Evolutionary conservation across 768 basidiomycete genomes (phyloP).

Genomic region (Coprinellus micaceus): DNA sequence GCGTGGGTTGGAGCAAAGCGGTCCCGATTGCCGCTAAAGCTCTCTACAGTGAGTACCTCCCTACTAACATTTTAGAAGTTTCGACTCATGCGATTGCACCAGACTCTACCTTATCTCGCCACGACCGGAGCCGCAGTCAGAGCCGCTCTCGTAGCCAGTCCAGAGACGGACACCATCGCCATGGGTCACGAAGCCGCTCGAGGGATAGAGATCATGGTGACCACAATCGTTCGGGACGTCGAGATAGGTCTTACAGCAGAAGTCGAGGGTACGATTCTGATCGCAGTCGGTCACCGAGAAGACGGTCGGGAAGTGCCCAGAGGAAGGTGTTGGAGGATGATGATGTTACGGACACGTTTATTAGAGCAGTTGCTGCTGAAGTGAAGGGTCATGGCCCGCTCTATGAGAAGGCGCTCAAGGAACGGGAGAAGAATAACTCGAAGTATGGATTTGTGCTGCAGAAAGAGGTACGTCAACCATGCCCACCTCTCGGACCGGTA

Average conservation of each 20-base stretch:
- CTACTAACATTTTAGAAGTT: not conserved
- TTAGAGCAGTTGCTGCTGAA: slow-evolving; percentile 82
- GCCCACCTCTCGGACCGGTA: slow-evolving; percentile 3
- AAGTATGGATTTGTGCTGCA: slow-evolving; percentile 77
- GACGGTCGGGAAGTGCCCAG: slow-evolving; percentile 50
- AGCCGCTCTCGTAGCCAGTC: slow-evolving; percentile 38
- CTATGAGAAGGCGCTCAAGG: slow-evolving; percentile 71
- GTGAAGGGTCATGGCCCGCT: slow-evolving; percentile 75
- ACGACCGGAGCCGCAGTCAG: slow-evolving; percentile 15
- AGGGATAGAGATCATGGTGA: slow-evolving; percentile 25
- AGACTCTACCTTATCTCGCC: not conserved
- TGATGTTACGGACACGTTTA: slow-evolving; percentile 77
- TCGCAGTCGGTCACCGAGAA: slow-evolving; percentile 46
- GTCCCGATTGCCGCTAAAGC: slow-evolving; percentile 79
- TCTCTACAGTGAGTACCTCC: slow-evolving; percentile 61
- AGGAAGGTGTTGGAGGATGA: slow-evolving; percentile 50
- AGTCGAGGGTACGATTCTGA: slow-evolving; percentile 32
- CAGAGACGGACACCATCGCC: slow-evolving; percentile 37
- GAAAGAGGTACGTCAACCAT: slow-evolving; percentile 42
- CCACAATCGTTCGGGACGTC: slow-evolving; percentile 34
- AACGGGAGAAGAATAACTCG: slow-evolving; percentile 75
- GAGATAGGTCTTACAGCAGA: slow-evolving; percentile 30
- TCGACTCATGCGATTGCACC: not conserved
- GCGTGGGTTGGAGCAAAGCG: slow-evolving; percentile 97
- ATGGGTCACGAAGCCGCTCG: slow-evolving; percentile 50